Base-by-base conservation (phyloP, 495 filamentous ascomycete genomes). In the Aspergillus baeticus region DNA sequence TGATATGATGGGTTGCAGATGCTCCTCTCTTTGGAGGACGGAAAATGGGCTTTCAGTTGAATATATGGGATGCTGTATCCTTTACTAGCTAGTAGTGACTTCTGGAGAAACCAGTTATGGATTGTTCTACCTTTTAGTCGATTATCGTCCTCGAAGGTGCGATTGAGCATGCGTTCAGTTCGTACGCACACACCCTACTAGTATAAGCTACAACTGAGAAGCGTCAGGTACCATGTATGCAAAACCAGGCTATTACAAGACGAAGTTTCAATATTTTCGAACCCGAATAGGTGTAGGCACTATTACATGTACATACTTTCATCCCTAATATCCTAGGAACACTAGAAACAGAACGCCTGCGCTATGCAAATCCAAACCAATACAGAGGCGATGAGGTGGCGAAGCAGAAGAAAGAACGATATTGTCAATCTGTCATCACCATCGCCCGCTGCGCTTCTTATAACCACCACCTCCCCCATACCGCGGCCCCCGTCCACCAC, bases 401-500 rank as follows among this genome's bases (percentile, higher is more conserved):
- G 38, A 54, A 64, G 41, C 59, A 57, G 49, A 54, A 62, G 37
- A 60, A 29, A 56, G 29, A 62, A 8, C 34, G 37, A 51, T 36
- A 60, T 37, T 15, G 23, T 35, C 36, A 23, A 36, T 43, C 26
- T 8, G 18, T 22, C 33, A 63, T 71, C 58, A 74, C 72, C 72
- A 74, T 53, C 74, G 63, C 47, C 73, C 71, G 62, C 73, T 68
- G 10, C 72, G 68, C 44, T 73, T 75, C 46, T 71, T 69, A 57
- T 73, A 77, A 17, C 76, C 73, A 31, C 72, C 75, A 26, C 72
- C 75, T 37, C 72, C 70, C 15, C 71, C 71, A 61, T 73, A 73
- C 21, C 70, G 60, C n/a, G 67, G 69, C 13, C 64, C 64, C 33
- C 64, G 54, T 29, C 65, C 69, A 61, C 63, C 70, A 23, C 68